Base-by-base conservation (phyloP, 345 rosid species). In the Linum usitatissimum region DNA sequence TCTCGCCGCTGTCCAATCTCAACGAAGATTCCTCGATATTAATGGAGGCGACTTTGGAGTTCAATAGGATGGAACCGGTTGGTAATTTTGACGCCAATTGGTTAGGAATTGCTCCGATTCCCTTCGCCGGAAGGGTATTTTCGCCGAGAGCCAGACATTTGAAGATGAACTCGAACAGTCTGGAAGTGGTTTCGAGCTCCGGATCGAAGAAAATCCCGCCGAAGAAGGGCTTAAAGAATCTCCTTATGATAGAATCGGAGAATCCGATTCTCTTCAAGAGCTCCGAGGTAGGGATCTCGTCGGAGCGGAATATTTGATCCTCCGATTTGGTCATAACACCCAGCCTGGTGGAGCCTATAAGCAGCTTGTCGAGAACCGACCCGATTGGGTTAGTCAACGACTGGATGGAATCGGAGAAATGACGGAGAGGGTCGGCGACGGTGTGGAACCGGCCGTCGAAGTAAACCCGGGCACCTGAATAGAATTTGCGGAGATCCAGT, bases 61-160 rank as follows among this genome's bases (percentile, higher is more conserved):
- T 81, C 60, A 91, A 60, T 66, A 67, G 9, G 55, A 88, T 31
- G 3, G 93, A 86, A 57, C 65, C 67, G 10, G 81, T 51, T 0
- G 98, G 89, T 64, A 91, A 60, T 62, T 82, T 83, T 0, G 70
- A 69, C 0, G 88, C 92, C 61, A 91, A 18, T 61, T 91, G 96
- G 20, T 76, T 67, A 0, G 96, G 85, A 53, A 88, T 86, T 56
- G 86, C 90, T 9, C 88, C 84, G 12, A 91, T 91, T 54, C 98
- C 98, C 60, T 68, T 73, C 3, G 88, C 85, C 0, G 98, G 98
- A 57, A 91, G 84, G 7, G 96, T 81, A 59, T 86, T 91, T 14
- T 88, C 84, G 14, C 98, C 98, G 8, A 91, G 96, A 55, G 96
- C 92, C 3, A 91, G 96, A 71, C 92, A 86, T 70, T 86, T 83